A percentile compares a stretch with the other conserved stretches of the same genome.
Conservation (phyloP, 805 yeast species). For the Pichia eremophila region DNA sequence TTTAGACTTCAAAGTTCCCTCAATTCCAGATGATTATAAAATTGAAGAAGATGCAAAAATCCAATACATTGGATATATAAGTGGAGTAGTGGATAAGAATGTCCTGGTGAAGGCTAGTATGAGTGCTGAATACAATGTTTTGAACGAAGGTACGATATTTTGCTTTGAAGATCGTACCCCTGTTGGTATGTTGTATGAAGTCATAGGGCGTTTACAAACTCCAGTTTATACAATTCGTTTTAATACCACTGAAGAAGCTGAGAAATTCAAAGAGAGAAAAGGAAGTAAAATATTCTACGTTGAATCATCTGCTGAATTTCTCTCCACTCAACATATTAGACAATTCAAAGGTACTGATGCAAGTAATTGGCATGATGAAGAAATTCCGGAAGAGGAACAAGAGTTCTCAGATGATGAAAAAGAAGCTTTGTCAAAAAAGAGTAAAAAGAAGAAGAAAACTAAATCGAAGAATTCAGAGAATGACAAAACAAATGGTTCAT, state of each 20-base stretch:
- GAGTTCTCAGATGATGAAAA: conserved; percentile 93
- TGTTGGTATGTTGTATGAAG: conserved; percentile 76
- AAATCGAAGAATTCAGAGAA: background rate
- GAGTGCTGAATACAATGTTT: conserved; percentile 78
- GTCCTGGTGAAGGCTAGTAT: conserved; percentile 59
- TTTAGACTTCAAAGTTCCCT: conserved; percentile 55
- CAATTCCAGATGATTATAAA: conserved; percentile 55
- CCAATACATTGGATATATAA: conserved; percentile 61
- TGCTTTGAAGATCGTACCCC: conserved; percentile 65
- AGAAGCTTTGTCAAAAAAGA: conserved; percentile 61
- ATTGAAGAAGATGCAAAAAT: conserved; percentile 56
- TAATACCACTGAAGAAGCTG: conserved; percentile 39
- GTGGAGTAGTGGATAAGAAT: conserved; percentile 61
- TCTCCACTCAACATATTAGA: conserved; percentile 65
- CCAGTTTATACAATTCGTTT: conserved; percentile 78
- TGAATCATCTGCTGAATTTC: conserved; percentile 70
- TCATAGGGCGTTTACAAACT: conserved; percentile 75
- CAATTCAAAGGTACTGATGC: conserved; percentile 85
- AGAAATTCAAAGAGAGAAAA: conserved; percentile 34
- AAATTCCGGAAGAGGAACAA: conserved; percentile 84
- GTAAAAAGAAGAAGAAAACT: conserved; percentile 48
- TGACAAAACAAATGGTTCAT: background rate
- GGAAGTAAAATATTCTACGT: conserved; percentile 65
- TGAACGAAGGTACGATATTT: conserved; percentile 72
- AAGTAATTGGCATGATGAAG: conserved; percentile 90